These are phyloP conservation scores for Plenodomus lindquistii DNA, from an alignment of 2,329 filamentous ascomycete species.

Conservation along the genomic window DNA sequence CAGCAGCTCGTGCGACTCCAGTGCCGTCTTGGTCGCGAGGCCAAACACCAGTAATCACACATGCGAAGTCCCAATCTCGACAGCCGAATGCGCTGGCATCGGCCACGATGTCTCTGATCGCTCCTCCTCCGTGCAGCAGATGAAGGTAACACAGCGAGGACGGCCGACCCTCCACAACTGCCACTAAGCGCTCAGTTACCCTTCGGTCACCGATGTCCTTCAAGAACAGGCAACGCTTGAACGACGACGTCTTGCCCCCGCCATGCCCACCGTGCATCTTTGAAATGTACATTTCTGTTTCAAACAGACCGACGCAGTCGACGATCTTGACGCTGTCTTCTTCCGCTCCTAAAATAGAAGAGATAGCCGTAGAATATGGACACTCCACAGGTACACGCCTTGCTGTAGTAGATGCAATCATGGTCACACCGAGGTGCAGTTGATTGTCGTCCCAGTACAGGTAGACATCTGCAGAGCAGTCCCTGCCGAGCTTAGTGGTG, in stretches of 20 bases:
- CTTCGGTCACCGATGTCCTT: conserved; percentile 49
- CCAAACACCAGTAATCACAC: conserved; percentile 67
- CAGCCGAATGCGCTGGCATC: conserved; percentile 63
- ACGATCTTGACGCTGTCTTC: conserved; percentile 43
- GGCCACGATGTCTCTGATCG: conserved; percentile 49
- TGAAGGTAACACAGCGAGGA: conserved; percentile 64
- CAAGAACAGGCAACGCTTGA: conserved; percentile 67
- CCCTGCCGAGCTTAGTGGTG: conserved; percentile 47
- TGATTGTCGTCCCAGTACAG: conserved; percentile 55
- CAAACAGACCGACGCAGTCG: conserved; percentile 58
- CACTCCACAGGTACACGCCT: conserved; percentile 4
- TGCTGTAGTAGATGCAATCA: conserved; percentile 13
- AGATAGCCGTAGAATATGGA: neutral
- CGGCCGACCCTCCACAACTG: conserved; percentile 55
- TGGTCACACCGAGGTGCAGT: conserved; percentile 58
- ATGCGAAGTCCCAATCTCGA: conserved; percentile 67
- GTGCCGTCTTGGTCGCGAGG: conserved; percentile 56
- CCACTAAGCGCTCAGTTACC: conserved; percentile 46
- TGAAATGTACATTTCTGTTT: conserved; percentile 64
- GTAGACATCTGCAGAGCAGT: conserved; percentile 60
- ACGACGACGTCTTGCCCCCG: conserved; percentile 63
- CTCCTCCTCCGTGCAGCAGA: conserved; percentile 64
- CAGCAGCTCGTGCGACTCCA: conserved; percentile 41
- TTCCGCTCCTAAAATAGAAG: conserved; percentile 33
- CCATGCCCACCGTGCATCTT: conserved; percentile 63